These are phyloP conservation scores for Adenanthera pavonina DNA, from an alignment of 306 rosid species.

Conservation along the genomic window DNA sequence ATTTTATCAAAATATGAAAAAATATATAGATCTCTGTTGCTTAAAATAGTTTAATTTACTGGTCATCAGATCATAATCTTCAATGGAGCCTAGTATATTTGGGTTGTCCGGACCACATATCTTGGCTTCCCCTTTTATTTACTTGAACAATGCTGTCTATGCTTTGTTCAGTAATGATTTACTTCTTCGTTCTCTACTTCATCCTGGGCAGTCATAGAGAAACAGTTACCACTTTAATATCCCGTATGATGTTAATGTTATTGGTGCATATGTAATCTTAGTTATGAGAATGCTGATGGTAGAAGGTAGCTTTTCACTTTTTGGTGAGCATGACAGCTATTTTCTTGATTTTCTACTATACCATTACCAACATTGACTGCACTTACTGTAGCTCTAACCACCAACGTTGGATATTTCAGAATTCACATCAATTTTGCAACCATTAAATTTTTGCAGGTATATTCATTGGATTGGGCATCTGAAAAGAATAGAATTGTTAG, in stretches of 20 bases:
- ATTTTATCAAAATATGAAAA: neutral
- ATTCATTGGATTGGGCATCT: slow-evolving; percentile 95
- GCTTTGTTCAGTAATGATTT: neutral
- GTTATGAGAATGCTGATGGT: neutral
- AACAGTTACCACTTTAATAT: neutral
- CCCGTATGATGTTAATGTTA: neutral
- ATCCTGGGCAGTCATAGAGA: neutral
- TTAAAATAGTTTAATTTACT: neutral
- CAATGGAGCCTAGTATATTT: neutral
- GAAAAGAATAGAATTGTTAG: slow-evolving; percentile 94
- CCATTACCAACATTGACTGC: neutral
- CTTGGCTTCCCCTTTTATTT: neutral
- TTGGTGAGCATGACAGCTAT: neutral
- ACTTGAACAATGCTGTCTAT: neutral
- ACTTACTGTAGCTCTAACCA: neutral
- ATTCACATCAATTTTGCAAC: neutral
- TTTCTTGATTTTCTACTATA: slow-evolving; percentile 12
- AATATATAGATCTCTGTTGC: slow-evolving; percentile 12
- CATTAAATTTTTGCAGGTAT: slow-evolving; percentile 64
- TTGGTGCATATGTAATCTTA: neutral
- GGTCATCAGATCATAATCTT: neutral
- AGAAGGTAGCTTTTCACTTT: neutral
- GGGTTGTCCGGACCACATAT: neutral
- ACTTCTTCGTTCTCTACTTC: slow-evolving; percentile 13
- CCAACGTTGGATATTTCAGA: neutral